phyloP scores from a whole-genome alignment of 169 alveolate species.

The Prorocentrum cordatum region DNA sequence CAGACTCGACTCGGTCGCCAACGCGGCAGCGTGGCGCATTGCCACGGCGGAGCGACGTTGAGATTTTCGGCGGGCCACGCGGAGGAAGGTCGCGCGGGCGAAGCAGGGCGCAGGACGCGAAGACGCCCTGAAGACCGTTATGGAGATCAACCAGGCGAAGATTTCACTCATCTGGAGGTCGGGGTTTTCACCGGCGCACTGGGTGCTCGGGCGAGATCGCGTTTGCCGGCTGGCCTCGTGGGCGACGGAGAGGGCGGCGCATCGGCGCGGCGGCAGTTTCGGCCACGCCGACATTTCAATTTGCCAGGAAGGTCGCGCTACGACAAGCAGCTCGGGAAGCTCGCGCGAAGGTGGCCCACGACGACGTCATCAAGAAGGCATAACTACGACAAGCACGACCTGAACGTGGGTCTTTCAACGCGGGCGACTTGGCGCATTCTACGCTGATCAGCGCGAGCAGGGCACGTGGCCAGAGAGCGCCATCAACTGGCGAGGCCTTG shows the following conservation, averaged over 20 bases:
- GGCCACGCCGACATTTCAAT: background rate
- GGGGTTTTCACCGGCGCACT: background rate
- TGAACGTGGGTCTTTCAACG: background rate
- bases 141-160: background rate
- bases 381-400: background rate
- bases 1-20: background rate
- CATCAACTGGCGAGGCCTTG: slow-evolving; percentile 9
- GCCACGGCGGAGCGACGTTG: background rate
- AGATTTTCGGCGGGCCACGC: background rate
- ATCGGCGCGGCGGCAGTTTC: background rate
- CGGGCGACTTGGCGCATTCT: background rate
- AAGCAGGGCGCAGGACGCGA: background rate
- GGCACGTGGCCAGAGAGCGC: background rate
- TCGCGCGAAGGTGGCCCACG: background rate
- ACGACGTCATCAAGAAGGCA: background rate
- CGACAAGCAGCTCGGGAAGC: background rate
- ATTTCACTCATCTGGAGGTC: background rate
- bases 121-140: background rate
- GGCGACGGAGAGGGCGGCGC: background rate
- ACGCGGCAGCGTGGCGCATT: background rate
- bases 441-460: background rate
- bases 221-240: background rate
- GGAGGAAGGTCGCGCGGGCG: background rate
- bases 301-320: background rate
- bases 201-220: background rate